Conservation (phyloP, 176 grass and related monocot species). For the Poa annua region DNA sequence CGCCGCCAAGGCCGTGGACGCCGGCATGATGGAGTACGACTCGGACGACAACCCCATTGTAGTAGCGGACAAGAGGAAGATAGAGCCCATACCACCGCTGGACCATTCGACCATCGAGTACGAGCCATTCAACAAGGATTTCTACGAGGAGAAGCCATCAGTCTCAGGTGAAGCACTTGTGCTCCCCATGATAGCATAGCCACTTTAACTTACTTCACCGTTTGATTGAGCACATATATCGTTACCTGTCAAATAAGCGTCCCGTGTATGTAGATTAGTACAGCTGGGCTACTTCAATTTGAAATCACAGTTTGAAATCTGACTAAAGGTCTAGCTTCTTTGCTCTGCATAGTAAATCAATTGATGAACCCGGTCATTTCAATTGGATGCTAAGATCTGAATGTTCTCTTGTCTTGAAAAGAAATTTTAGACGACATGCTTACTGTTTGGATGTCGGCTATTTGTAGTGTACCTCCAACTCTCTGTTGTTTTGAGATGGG, state of each 20-base stretch:
- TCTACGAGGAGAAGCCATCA: conserved; percentile 91
- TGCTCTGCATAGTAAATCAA: conserved; percentile 19
- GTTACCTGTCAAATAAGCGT: neutral
- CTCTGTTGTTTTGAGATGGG: conserved; percentile 3
- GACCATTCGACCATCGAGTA: conserved; percentile 86
- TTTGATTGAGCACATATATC: neutral
- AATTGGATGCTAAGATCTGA: conserved; percentile 19
- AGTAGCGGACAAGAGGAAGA: conserved; percentile 86
- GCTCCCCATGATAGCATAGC: conserved; percentile 3
- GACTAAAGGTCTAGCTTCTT: neutral
- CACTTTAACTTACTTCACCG: neutral
- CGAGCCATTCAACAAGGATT: conserved; percentile 80
- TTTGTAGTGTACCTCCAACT: neutral
- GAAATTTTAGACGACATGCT: conserved; percentile 17
- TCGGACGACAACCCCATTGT: conserved; percentile 91
- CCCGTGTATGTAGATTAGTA: neutral
- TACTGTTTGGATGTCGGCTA: neutral
- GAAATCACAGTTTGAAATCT: neutral
- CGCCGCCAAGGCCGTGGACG: conserved; percentile 93
- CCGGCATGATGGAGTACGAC: conserved; percentile 89
- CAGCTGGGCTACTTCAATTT: neutral
- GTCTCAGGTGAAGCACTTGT: conserved; percentile 68
- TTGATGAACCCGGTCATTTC: neutral
- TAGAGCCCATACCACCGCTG: conserved; percentile 81
- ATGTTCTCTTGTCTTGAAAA: neutral